Base-by-base conservation (phyloP, 2,329 filamentous ascomycete genomes). In the Aspergillus alliaceus region DNA sequence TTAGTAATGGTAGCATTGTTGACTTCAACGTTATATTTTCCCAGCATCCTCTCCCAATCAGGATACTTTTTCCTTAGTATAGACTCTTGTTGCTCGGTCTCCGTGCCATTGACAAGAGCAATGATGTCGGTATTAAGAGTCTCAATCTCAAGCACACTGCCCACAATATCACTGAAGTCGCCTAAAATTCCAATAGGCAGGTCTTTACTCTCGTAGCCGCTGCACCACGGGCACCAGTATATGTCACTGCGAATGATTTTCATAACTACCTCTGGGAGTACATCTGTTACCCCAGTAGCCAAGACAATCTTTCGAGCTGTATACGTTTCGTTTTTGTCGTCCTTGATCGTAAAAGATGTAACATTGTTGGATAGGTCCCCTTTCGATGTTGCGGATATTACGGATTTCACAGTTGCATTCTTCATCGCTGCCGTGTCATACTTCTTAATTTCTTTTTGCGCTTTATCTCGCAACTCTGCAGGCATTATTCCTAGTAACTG, bases 191-290 rank as follows among this genome's bases (percentile, higher is more conserved):
- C 84, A 1, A 87, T 74, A 0, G 76, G 52, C 58, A 86, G 83
- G 62, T 86, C 82, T 0, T 79, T 80, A 64, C 86, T 83, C 69
- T 87, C 84, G 59, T 82, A 76, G 15, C 84, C 84, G 63, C 86
- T 84, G 58, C 84, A 87, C 84, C 84, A 87, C 0, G 83, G 83
- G 54, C 84, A 87, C 82, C 84, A 86, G 71, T 73, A 86, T n/a
- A n/a, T n/a, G n/a, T n/a, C n/a, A n/a, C n/a, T n/a, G n/a, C n/a
- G n/a, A 51, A 86, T 80, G 3, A 84, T 84, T 54, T 81, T 77
- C 1, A 84, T 84, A 0, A 84, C 83, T 0, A 83, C 85, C 0
- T 56, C 18, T 0, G 84, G 83, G 1, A 47, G n/a, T 6, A 31
- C 11, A 18, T 47, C 44, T 31, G 15, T 47, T 15, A 47, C 4